Percentiles rank a stretch among this genome's conserved stretches.
These are phyloP conservation scores for Endoconidiophora polonica DNA, from an alignment of 2,329 filamentous ascomycete species.

Conservation along the genomic window DNA sequence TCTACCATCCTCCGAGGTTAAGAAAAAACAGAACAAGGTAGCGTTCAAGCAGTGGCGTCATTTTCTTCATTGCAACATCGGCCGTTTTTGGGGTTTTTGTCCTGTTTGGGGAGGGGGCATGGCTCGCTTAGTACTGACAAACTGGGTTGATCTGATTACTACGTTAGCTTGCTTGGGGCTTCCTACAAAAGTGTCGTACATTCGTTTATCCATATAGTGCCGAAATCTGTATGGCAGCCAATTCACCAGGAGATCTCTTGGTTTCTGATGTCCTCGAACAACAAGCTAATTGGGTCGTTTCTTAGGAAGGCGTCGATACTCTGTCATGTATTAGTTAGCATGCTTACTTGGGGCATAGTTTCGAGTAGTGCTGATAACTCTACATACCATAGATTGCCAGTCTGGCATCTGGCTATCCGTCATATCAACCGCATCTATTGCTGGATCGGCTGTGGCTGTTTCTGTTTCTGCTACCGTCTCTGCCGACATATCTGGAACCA, in stretches of 20 bases:
- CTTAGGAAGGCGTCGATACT: conserved; percentile 2
- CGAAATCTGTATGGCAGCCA: no score
- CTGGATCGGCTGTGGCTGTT: not conserved
- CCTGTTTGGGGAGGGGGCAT: no score
- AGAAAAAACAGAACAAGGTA: no score
- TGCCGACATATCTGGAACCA: no score
- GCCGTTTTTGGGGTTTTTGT: no score
- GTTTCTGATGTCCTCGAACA: conserved; percentile 4
- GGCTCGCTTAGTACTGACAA: no score
- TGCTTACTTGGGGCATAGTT: not conserved
- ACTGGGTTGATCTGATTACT: no score
- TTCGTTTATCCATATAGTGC: no score
- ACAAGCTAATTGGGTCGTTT: conserved; percentile 4
- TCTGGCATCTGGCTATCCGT: conserved; percentile 6
- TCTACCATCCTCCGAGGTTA: no score
- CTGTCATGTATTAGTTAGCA: not conserved
- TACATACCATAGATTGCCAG: conserved; percentile 10
- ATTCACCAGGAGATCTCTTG: conserved; percentile 1
- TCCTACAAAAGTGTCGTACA: not conserved
- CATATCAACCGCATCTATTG: not conserved
- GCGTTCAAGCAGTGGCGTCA: no score
- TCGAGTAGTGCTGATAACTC: not conserved
- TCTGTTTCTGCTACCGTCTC: not conserved
- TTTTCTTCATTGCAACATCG: no score
- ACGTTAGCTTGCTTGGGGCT: no score